A percentile compares a stretch with the other conserved stretches of the same genome.
Conservation (phyloP, 805 yeast species). For the Nakazawaea peltata region DNA sequence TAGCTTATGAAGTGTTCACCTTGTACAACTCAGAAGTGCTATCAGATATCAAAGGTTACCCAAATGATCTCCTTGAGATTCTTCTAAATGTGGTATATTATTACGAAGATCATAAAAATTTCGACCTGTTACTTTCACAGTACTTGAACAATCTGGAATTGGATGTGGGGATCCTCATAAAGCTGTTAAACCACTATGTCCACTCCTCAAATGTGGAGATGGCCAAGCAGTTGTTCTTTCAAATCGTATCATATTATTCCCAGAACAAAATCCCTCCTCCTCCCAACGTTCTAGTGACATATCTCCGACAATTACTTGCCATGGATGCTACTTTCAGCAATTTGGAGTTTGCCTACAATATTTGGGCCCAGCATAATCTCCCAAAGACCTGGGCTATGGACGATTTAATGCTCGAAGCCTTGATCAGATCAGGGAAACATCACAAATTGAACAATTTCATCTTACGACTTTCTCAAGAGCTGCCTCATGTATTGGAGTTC, state of each 20-base stretch:
- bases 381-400: conserved; percentile 1
- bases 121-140: conserved; percentile 7
- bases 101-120: conserved; percentile 4
- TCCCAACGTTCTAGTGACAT: not conserved
- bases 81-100: conserved; percentile 6
- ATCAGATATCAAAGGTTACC: conserved; percentile 6
- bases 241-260: conserved; percentile 3
- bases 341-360: conserved; percentile 6
- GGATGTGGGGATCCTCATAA: not conserved
- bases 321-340: conserved; percentile 1
- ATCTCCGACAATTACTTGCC: not conserved
- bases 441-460: conserved; percentile 5
- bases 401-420: conserved; percentile 3
- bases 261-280: conserved; percentile 1
- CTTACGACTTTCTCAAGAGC: not conserved
- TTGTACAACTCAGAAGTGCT: conserved; percentile 6
- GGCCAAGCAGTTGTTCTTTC: conserved; percentile 10
- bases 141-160: conserved; percentile 4
- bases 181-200: conserved; percentile 5
- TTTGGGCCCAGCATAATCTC: conserved; percentile 5
- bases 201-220: conserved; percentile 6
- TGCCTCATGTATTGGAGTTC: conserved; percentile 2
- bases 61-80: conserved; percentile 6
- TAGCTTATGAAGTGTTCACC: conserved; percentile 7
- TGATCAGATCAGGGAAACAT: not conserved